Evolutionary conservation across 192 early-diverging fungal species (phyloP).

Genomic region (Coemansia aciculifera): DNA sequence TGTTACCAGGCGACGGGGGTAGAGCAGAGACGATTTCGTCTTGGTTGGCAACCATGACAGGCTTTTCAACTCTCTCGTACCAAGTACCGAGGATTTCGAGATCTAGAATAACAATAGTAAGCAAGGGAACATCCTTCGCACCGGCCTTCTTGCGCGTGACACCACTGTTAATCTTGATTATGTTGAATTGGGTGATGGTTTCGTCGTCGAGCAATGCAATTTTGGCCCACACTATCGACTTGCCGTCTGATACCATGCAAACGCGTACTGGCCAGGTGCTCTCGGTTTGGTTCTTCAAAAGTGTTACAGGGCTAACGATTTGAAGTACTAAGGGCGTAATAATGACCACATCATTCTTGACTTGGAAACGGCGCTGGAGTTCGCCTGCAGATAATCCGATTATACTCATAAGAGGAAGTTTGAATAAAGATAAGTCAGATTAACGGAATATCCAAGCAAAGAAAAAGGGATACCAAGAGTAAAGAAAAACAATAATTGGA

Average conservation of each 20-base stretch:
- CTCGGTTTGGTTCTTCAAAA: conserved; percentile 19
- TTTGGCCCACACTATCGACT: conserved; percentile 27
- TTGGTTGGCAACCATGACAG: background rate
- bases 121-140: conserved; percentile 19
- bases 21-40: background rate
- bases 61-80: conserved; percentile 24
- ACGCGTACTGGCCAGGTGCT: conserved; percentile 11
- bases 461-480: background rate
- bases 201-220: conserved; percentile 35
- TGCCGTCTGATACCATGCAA: conserved; percentile 47
- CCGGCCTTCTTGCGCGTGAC: conserved; percentile 28
- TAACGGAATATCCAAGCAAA: background rate
- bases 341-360: conserved; percentile 19
- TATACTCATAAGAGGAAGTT: background rate
- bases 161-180: conserved; percentile 29
- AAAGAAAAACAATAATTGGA: background rate
- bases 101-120: conserved; percentile 33
- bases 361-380: conserved; percentile 21
- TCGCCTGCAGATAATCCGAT: conserved; percentile 34
- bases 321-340: conserved; percentile 23
- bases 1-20: background rate
- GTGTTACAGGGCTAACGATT: conserved; percentile 36
- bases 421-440: background rate
- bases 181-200: conserved; percentile 26
- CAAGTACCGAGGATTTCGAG: conserved; percentile 33